Evolutionary conservation across 768 basidiomycete genomes (phyloP).

Genomic region (Phanerochaete carnosa): DNA sequence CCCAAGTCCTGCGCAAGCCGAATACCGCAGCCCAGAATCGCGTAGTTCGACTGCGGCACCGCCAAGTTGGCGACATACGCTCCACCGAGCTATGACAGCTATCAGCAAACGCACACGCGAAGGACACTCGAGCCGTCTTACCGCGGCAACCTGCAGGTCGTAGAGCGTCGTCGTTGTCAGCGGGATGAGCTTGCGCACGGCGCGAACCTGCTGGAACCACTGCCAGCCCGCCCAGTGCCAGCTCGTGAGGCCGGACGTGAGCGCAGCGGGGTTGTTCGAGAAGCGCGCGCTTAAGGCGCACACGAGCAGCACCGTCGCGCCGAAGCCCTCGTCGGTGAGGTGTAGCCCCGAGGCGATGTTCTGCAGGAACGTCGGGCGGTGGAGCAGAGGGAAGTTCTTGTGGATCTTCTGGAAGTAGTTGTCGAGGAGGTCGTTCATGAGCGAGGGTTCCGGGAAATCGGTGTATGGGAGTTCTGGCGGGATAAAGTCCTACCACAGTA

Average conservation of each 20-base stretch:
- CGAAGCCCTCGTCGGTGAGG: conserved; percentile 40
- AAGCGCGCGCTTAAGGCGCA: conserved; percentile 20
- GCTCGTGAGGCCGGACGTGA: conserved; percentile 20
- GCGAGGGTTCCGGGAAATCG: conserved; percentile 29
- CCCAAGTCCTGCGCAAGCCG: conserved; percentile 47
- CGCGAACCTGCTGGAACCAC: conserved; percentile 39
- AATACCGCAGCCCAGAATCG: conserved; percentile 35
- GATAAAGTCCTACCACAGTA: not conserved
- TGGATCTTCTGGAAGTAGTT: conserved; percentile 45
- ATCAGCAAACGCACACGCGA: not conserved
- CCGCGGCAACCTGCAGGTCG: conserved; percentile 34
- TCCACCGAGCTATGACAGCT: conserved; percentile 17
- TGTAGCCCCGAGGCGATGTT: conserved; percentile 36
- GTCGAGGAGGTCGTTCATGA: conserved; percentile 40
- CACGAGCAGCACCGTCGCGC: conserved; percentile 40
- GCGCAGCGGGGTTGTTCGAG: conserved; percentile 18
- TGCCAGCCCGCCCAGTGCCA: conserved; percentile 37
- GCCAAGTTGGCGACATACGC: conserved; percentile 20
- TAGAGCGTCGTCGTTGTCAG: conserved; percentile 30
- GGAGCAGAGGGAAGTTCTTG: conserved; percentile 43
- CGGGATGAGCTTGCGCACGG: conserved; percentile 27
- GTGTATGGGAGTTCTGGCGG: conserved; percentile 5
- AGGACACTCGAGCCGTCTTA: conserved; percentile 12
- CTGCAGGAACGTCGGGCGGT: conserved; percentile 42
- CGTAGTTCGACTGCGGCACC: conserved; percentile 29